These are phyloP conservation scores for Ogataea nitratoaversa DNA, from an alignment of 805 yeast species.

Conservation along the genomic window DNA sequence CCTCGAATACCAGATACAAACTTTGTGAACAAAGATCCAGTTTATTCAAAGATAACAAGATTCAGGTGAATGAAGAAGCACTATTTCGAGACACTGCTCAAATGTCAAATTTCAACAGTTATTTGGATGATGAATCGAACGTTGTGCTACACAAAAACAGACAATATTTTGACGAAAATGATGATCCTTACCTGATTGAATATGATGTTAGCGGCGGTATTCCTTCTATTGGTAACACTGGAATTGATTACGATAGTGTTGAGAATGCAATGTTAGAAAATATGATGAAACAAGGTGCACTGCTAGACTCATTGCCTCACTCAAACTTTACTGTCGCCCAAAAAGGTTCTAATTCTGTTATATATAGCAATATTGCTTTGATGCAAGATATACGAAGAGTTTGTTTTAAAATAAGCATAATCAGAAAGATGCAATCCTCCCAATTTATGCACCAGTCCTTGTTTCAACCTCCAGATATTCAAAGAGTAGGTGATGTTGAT, in stretches of 20 bases:
- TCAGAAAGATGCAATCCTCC: conserved; percentile 86
- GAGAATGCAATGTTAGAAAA: conserved; percentile 43
- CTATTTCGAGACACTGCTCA: conserved; percentile 57
- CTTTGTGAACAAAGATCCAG: conserved; percentile 65
- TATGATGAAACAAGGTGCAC: conserved; percentile 27
- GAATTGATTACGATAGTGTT: conserved; percentile 40
- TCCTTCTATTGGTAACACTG: conserved; percentile 59
- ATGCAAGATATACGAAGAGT: conserved; percentile 86
- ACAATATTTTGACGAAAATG: conserved; percentile 44
- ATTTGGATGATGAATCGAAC: conserved; percentile 34
- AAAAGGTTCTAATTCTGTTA: conserved; percentile 56
- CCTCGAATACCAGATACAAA: conserved; percentile 75
- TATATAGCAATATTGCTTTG: conserved; percentile 63
- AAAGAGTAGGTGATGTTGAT: conserved; percentile 55
- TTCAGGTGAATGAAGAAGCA: conserved; percentile 70
- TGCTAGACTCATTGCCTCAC: conserved; percentile 32
- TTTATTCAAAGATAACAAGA: conserved; percentile 53
- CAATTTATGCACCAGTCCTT: conserved; percentile 72
- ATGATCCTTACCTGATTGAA: conserved; percentile 68
- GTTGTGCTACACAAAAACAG: conserved; percentile 32
- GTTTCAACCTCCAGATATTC: conserved; percentile 64
- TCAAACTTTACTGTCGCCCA: conserved; percentile 39
- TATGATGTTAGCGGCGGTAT: conserved; percentile 80
- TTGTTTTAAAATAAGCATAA: conserved; percentile 82
- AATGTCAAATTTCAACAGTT: conserved; percentile 59